Conservation (phyloP, 1,139 yeast genomes). For the Geotrichum australiense region DNA sequence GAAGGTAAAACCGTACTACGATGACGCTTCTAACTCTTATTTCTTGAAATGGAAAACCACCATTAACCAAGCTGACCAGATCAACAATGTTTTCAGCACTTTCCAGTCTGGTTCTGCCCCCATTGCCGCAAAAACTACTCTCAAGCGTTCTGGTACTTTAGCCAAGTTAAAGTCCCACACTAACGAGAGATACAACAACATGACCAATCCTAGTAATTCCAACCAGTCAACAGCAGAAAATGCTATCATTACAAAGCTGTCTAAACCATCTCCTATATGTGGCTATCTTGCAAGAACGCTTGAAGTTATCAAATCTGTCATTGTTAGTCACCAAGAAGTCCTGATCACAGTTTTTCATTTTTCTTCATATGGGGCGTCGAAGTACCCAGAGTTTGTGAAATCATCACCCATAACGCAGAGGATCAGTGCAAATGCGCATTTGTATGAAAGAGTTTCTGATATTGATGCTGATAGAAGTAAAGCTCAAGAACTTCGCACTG, state of each 20-base stretch:
- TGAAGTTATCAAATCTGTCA: conserved; percentile 35
- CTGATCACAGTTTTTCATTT: conserved; percentile 61
- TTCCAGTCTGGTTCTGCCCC: conserved; percentile 8
- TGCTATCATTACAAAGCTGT: conserved; percentile 9
- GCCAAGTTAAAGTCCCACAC: conserved; percentile 22
- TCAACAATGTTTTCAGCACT: conserved; percentile 5
- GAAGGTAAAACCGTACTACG: conserved; percentile 26
- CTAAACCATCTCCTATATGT: conserved; percentile 12
- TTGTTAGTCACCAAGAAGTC: conserved; percentile 60
- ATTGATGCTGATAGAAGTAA: conserved; percentile 49
- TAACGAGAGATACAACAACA: conserved; percentile 8
- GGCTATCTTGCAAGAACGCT: conserved; percentile 25
- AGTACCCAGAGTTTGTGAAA: conserved; percentile 45
- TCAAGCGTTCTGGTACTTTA: conserved; percentile 32
- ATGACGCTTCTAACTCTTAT: conserved; percentile 27
- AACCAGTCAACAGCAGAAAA: conserved; percentile 3
- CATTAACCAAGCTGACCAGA: conserved; percentile 8
- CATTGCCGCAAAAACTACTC: conserved; percentile 21
- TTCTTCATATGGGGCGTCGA: conserved; percentile 42
- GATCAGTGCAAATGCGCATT: conserved; percentile 26
- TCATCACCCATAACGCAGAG: conserved; percentile 34
- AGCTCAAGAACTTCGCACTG: conserved; percentile 47
- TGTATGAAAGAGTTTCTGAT: conserved; percentile 29
- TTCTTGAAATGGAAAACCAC: conserved; percentile 30
- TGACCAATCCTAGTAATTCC: conserved; percentile 2